phyloP scores from a whole-genome alignment of 164 flowering plant genomes.

The Berberis vulgaris region DNA sequence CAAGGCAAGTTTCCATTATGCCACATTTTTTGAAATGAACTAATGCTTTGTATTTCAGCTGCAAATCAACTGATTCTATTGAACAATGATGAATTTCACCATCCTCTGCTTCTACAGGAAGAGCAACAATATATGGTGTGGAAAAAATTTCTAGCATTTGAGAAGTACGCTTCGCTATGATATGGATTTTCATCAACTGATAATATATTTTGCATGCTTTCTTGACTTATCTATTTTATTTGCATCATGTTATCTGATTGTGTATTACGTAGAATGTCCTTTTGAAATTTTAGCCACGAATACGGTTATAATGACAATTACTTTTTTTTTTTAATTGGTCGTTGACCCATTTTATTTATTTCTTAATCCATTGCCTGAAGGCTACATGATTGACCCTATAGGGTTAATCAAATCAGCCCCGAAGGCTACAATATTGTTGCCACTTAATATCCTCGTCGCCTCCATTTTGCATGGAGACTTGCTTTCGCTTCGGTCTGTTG shows the following conservation, averaged over 20 bases:
- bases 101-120: constrained; percentile 43
- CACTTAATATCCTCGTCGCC: too few relatives aligned
- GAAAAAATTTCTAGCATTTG: constrained; percentile 78
- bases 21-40: background rate
- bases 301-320: background rate
- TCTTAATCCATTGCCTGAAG: too few relatives aligned
- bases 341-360: background rate
- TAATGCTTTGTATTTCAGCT: background rate
- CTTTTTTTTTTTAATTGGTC: too few relatives aligned
- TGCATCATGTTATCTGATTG: too few relatives aligned
- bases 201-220: background rate
- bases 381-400: too few relatives aligned
- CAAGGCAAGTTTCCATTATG: constrained; percentile 42
- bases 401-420: too few relatives aligned
- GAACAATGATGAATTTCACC: background rate
- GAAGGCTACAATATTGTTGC: too few relatives aligned
- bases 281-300: background rate
- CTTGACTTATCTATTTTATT: too few relatives aligned
- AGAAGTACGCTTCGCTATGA: constrained; percentile 54
- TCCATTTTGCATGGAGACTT: too few relatives aligned
- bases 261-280: background rate
- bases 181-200: background rate
- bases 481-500: too few relatives aligned
- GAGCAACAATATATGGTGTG: constrained; percentile 90
- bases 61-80: background rate